Conservation (phyloP, 75 land plant genomes). For the Pinus taeda region DNA sequence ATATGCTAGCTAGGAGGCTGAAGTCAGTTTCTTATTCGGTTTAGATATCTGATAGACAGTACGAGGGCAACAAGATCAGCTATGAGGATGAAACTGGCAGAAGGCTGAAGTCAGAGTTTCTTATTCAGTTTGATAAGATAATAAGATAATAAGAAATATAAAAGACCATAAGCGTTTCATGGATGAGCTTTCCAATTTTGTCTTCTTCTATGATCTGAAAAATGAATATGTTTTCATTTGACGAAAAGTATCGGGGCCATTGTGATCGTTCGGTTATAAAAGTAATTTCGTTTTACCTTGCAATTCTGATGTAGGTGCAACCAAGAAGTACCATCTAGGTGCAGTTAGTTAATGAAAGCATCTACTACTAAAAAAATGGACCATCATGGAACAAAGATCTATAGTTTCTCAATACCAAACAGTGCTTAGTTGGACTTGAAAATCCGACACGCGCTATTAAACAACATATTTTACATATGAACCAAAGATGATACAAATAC, state of each 20-base stretch:
- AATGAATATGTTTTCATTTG: too few species aligned
- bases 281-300: background rate
- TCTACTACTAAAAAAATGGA: too few species aligned
- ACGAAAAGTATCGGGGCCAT: background rate
- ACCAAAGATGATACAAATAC: too few species aligned
- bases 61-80: constrained; percentile 82
- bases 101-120: constrained; percentile 93
- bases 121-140: constrained; percentile 94
- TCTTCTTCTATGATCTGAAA: background rate
- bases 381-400: too few species aligned
- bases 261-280: background rate
- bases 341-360: too few species aligned
- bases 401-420: too few species aligned
- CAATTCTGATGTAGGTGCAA: constrained; percentile 63
- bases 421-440: too few species aligned
- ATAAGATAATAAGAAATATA: constrained; percentile 78
- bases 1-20: too few species aligned
- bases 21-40: too few species aligned
- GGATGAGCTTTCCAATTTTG: constrained; percentile 41
- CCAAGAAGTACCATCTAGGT: constrained; percentile 43
- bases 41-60: constrained; percentile 69
- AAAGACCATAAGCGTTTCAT: constrained; percentile 81
- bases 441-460: too few species aligned
- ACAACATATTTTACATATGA: too few species aligned
- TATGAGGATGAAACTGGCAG: constrained; percentile 95